Base-by-base conservation (phyloP, 495 filamentous ascomycete genomes). In the Letharia columbiana region DNA sequence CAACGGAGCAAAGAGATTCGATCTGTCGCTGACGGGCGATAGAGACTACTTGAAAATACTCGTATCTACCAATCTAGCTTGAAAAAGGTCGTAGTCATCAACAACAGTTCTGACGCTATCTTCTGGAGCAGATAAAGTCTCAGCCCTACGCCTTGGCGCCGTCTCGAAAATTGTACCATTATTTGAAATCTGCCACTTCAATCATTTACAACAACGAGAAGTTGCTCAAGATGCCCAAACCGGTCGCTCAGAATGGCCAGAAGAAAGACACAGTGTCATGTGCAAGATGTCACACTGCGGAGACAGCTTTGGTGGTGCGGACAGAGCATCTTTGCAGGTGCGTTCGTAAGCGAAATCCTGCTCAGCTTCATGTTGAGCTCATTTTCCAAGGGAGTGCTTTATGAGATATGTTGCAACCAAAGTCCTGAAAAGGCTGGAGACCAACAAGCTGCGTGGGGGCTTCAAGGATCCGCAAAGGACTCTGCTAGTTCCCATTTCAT, bases 401-500 rank as follows among this genome's bases (percentile, higher is more conserved):
- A 73, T 80, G 61, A 82, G 81, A 71, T 96, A 91, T 75, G 80
- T 92, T 62, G 75, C 80, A 39, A 85, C 82, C 63, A 97, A 97
- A 72, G 83, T 86, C 68, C 75, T 90, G 68, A 91, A 90, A 70
- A 89, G 90, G 50, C 88, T 93, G 79, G 89, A 90, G 71, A 79
- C 77, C 56, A 88, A 86, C 75, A 80, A 71, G 73, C 77, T 69
- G 68, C 67, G 75, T 66, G 59, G 69, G 71, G 63, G 75, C 68
- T 69, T 73, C 59, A 70, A 74, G 56, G 71, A 74, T 54, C 60
- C 75, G 42, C 76, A 80, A 62, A 77, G 78, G 60, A 83, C 79
- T 60, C 80, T 96, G 37, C 79, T 96, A 4, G 76, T 98, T 18
- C 90, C 91, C 2, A 70, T 96, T 6, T 96, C 92, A 2, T 86